Conservation (phyloP, 2,329 filamentous ascomycete species). For the Thelonectria blattea region DNA sequence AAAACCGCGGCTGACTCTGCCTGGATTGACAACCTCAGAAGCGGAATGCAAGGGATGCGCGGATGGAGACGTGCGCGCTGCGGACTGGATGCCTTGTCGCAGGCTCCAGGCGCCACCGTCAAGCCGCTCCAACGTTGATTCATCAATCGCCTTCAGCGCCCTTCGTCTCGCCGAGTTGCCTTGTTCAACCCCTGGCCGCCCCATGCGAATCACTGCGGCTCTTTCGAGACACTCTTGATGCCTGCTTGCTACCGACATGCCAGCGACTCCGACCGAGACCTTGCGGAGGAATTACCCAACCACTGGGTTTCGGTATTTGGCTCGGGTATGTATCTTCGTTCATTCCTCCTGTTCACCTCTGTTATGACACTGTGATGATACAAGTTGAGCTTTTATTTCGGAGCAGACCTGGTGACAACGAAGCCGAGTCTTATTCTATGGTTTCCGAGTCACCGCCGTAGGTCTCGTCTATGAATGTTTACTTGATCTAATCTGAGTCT, state of each 20-base stretch:
- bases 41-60: constrained; percentile 15
- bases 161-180: constrained; percentile 14
- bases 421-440: constrained; percentile 59
- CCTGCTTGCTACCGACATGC: background rate
- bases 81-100: constrained; percentile 24
- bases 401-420: constrained; percentile 47
- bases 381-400: constrained; percentile 44
- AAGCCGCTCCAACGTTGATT: constrained; percentile 16
- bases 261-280: background rate
- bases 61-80: constrained; percentile 14
- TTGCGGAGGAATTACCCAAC: background rate
- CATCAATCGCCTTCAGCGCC: background rate
- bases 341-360: background rate
- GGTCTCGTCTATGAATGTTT: constrained; percentile 47
- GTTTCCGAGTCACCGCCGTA: constrained; percentile 46
- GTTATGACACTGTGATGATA: constrained; percentile 47
- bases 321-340: constrained; percentile 1
- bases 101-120: constrained; percentile 17
- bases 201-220: background rate
- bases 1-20: background rate
- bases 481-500: constrained; percentile 72
- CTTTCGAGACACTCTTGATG: background rate
- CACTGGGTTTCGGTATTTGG: background rate
- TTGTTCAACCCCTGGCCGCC: background rate
- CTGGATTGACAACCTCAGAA: constrained; percentile 3